Conservation (phyloP, 305 asterid genomes). For the Fraxinus paxiana region DNA sequence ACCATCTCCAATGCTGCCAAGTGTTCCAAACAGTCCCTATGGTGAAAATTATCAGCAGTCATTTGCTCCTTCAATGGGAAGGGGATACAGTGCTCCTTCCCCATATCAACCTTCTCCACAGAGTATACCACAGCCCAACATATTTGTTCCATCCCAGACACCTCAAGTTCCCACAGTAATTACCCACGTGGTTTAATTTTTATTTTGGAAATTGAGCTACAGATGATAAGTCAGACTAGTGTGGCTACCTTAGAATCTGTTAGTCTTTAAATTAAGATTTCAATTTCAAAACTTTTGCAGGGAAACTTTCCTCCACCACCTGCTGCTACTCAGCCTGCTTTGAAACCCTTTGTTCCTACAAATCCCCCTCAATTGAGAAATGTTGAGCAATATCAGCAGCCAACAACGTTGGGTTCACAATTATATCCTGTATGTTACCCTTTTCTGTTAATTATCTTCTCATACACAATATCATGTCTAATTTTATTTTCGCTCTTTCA, state of each 20-base stretch:
- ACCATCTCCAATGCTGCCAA: slow-evolving; percentile 42
- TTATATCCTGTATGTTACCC: slow-evolving; percentile 71
- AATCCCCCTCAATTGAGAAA: slow-evolving; percentile 69
- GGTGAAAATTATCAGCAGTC: slow-evolving; percentile 64
- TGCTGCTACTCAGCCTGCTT: slow-evolving; percentile 61
- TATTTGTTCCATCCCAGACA: slow-evolving; percentile 75
- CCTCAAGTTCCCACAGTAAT: slow-evolving; percentile 57
- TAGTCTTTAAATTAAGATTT: background rate
- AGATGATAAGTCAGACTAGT: background rate
- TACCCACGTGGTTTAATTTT: slow-evolving; percentile 5
- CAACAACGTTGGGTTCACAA: slow-evolving; percentile 75
- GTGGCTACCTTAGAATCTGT: too few relatives aligned
- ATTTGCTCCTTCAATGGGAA: slow-evolving; percentile 34
- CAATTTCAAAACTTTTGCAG: slow-evolving; percentile 37
- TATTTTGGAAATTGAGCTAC: background rate
- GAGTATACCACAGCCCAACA: slow-evolving; percentile 48
- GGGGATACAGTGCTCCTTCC: slow-evolving; percentile 48
- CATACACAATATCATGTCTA: slow-evolving; percentile 9
- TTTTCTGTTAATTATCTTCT: background rate
- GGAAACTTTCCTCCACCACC: slow-evolving; percentile 69
- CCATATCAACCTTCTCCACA: slow-evolving; percentile 55
- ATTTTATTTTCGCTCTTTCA: slow-evolving; percentile 24
- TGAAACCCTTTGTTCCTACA: slow-evolving; percentile 64
- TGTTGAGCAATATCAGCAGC: slow-evolving; percentile 90
- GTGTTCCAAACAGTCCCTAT: slow-evolving; percentile 51